Evolutionary conservation across 306 rosid species (phyloP).

Genomic region (Elaeagnus macrophylla): DNA sequence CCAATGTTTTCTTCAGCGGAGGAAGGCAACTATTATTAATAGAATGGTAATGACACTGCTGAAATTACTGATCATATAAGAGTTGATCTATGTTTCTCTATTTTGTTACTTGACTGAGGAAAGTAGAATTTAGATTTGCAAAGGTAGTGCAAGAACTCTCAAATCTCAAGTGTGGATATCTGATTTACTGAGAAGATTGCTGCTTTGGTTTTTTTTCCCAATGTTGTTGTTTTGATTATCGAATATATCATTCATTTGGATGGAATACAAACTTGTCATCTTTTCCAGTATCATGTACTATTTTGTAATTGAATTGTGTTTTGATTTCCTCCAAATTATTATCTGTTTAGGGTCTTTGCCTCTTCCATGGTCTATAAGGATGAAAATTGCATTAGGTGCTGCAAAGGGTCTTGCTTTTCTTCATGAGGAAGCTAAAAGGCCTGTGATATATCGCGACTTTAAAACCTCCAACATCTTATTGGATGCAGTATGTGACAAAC

Average conservation of each 20-base stretch:
- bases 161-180: too few species aligned
- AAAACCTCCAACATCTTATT: conserved; percentile 89
- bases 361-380: conserved; percentile 96
- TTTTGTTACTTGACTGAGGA: neutral
- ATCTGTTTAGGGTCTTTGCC: conserved; percentile 73
- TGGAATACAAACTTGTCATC: neutral
- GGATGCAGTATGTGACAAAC: conserved; percentile 74
- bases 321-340: neutral
- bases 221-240: neutral
- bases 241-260: neutral
- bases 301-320: neutral
- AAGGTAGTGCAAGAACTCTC: neutral
- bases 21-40: too few species aligned
- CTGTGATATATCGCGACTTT: conserved; percentile 90
- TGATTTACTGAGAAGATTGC: neutral
- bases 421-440: conserved; percentile 94
- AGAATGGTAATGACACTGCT: neutral
- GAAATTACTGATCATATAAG: neutral
- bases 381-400: conserved; percentile 96
- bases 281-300: too few species aligned
- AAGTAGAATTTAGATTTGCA: conserved; percentile 5
- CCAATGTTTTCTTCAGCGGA: too few species aligned
- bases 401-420: conserved; percentile 96
- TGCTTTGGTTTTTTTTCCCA: neutral
- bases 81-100: neutral